Evolutionary conservation across 176 grass and related monocot genomes (phyloP), one percentile per base, ranked within the genome.

Genomic region (Oryza punctata): DNA sequence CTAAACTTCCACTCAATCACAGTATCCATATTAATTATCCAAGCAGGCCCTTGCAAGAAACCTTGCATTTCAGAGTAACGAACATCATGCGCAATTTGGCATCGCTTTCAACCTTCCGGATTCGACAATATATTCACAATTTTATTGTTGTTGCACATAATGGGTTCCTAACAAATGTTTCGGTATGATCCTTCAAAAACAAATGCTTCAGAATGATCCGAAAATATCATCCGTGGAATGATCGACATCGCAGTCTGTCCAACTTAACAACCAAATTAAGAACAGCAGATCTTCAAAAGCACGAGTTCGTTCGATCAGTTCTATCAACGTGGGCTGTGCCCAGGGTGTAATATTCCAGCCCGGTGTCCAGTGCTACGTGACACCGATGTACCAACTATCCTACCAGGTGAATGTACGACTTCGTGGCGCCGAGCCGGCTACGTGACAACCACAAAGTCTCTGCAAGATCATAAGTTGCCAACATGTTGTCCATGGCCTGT

Each of bases 341-440:
- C 88, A 86, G 88, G 84, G 65, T 90, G 88, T 75, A 86, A 86
- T 84, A 90, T 90, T 90, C 88, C 68, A 16, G 43, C 54, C 24
- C 30, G 10, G 65, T 2, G 32, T 70, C 6, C 66, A 89, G 63
- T 85, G 70, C 63, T 35, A 76, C 43, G 82, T 59, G 87, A 85
- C 63, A 47, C 87, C 50, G 84, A 87, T 65, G 80, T 70, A 8
- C 80, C 63, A 90, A 84, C 88, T 44, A 83, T 79, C 60, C 84
- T 73, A 19, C 79, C 83, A 6, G 27, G 65, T 50, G 69, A 6
- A 76, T 6, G 19, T 57, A 57, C 50, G 68, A 76, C 59, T 83
- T 78, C 59, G 54, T 47, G 72, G 63, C 9, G 67, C 37, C 59
- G 57, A 82, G 84, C 32, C 60, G 26, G 66, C 79, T 50, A 90